A percentile compares a stretch with the other conserved stretches of the same genome.
phyloP scores from a whole-genome alignment of 345 rosid genomes.

The Pistacia integerrima region DNA sequence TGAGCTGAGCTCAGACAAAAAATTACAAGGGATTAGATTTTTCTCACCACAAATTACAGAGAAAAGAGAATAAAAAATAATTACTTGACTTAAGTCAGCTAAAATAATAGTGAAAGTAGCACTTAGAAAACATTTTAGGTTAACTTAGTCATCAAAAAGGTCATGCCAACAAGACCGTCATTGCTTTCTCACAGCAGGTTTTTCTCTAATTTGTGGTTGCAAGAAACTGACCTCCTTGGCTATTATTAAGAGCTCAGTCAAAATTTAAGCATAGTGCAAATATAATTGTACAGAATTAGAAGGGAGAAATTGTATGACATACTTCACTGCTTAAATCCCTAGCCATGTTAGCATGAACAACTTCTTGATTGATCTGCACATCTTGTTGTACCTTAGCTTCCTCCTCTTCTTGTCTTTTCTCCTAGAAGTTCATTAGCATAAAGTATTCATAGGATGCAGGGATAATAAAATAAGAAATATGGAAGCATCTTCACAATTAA shows the following conservation, averaged over 20 bases:
- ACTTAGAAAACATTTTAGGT: no score
- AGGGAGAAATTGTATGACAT: slow-evolving; percentile 18
- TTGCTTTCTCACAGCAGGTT: background rate
- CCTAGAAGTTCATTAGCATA: slow-evolving; percentile 40
- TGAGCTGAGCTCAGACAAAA: background rate
- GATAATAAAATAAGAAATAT: slow-evolving; percentile 7
- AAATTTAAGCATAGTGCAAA: background rate
- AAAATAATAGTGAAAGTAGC: background rate
- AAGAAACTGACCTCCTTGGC: background rate
- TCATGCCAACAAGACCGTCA: background rate
- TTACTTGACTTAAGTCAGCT: no score
- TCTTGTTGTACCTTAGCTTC: slow-evolving; percentile 48
- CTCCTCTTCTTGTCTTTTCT: slow-evolving; percentile 57
- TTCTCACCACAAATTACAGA: background rate
- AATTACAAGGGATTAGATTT: background rate
- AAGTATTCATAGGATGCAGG: background rate
- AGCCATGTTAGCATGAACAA: slow-evolving; percentile 56
- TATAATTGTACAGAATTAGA: background rate
- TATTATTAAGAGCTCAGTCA: background rate
- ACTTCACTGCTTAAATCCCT: slow-evolving; percentile 67
- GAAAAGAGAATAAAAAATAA: no score
- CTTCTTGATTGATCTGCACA: slow-evolving; percentile 59
- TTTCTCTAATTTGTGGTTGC: background rate
- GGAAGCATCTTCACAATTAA: slow-evolving; percentile 3
- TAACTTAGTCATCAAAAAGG: background rate